These are phyloP conservation scores for Kwoniella dejecticola DNA, from an alignment of 768 basidiomycete species.

Conservation along the genomic window DNA sequence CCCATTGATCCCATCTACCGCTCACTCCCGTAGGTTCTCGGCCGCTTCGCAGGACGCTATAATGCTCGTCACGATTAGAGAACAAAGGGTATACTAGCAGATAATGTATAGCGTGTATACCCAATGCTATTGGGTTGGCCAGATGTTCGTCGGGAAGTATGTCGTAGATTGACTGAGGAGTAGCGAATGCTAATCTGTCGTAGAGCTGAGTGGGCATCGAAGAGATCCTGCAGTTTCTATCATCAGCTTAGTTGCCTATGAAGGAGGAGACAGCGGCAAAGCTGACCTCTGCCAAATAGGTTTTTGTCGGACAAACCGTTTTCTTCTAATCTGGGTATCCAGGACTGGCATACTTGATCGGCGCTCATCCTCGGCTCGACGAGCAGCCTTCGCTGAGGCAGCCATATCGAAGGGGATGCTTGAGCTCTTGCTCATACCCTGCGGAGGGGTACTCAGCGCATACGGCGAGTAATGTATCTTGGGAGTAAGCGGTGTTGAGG, in stretches of 20 bases:
- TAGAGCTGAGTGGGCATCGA: conserved; percentile 27
- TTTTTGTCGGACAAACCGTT: conserved; percentile 41
- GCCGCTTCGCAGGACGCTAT: conserved; percentile 28
- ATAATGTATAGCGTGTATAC: conserved; percentile 37
- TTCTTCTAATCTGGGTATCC: conserved; percentile 21
- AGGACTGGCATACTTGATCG: conserved; percentile 8
- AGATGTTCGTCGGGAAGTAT: conserved; percentile 37
- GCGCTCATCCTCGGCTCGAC: conserved; percentile 23
- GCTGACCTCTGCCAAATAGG: conserved; percentile 42
- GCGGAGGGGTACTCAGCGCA: conserved; percentile 42
- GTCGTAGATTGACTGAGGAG: conserved; percentile 36
- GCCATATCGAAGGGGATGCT: conserved; percentile 53
- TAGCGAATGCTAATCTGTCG: conserved; percentile 28
- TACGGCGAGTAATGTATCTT: conserved; percentile 44
- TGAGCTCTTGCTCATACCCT: conserved; percentile 35
- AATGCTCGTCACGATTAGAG: conserved; percentile 17
- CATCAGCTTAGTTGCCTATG: not conserved
- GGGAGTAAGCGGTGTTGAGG: conserved; percentile 31
- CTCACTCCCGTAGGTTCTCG: conserved; percentile 24
- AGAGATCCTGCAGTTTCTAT: conserved; percentile 17
- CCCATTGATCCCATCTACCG: conserved; percentile 41
- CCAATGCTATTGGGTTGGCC: conserved; percentile 41
- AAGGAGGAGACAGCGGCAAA: not conserved
- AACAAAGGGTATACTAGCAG: conserved; percentile 43
- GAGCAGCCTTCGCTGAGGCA: conserved; percentile 35